Percentiles rank a stretch among this genome's conserved stretches.
Conservation (phyloP, 2,329 filamentous ascomycete species). For the Didymella segeticola region DNA sequence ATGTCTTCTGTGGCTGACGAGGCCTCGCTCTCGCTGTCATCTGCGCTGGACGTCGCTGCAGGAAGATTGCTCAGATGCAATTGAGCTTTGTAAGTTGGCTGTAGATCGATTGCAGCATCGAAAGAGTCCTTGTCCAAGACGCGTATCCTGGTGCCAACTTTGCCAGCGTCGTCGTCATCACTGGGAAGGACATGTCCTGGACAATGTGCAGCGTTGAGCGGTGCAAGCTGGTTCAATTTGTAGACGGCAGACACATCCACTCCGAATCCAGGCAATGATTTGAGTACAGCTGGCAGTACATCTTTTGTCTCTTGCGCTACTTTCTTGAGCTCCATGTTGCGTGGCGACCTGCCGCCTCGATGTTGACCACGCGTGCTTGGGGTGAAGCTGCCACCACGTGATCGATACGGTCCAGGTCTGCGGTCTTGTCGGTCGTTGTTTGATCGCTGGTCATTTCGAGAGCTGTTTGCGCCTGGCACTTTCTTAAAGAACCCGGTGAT, state of each 20-base stretch:
- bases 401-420: constrained; percentile 26
- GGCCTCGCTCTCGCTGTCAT: not conserved
- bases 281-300: constrained; percentile 31
- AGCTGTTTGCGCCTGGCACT: constrained; percentile 9
- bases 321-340: constrained; percentile 32
- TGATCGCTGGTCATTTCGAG: not conserved
- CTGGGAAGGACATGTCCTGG: constrained; percentile 27
- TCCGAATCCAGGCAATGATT: constrained; percentile 24
- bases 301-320: constrained; percentile 36
- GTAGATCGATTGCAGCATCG: constrained; percentile 40
- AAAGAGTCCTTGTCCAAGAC: constrained; percentile 45
- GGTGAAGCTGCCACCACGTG: constrained; percentile 1
- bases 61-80: constrained; percentile 10
- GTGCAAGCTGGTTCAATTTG: constrained; percentile 21
- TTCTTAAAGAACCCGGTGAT: constrained; percentile 32
- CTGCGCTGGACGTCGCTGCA: not conserved
- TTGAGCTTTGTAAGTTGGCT: constrained; percentile 25
- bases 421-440: constrained; percentile 7
- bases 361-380: constrained; percentile 14
- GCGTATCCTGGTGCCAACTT: constrained; percentile 35
- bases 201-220: constrained; percentile 29
- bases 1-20: not conserved
- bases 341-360: constrained; percentile 26
- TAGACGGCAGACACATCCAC: constrained; percentile 27
- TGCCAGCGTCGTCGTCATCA: constrained; percentile 23